Percentiles rank a stretch among this genome's conserved stretches.
These are phyloP conservation scores for Podospora tetraspora DNA, from an alignment of 495 filamentous ascomycete genomes.

Conservation along the genomic window DNA sequence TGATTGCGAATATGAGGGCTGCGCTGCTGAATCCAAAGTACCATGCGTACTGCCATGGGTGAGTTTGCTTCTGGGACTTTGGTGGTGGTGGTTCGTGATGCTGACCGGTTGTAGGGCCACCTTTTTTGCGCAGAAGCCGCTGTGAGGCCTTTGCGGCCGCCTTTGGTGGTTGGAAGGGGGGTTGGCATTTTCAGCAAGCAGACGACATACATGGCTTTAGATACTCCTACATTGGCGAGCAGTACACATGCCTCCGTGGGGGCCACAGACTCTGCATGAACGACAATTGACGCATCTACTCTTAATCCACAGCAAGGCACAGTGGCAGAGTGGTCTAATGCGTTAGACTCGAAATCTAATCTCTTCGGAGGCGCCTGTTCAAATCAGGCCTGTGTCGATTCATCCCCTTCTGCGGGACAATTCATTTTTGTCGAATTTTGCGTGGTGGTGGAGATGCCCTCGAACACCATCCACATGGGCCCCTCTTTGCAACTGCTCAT, in stretches of 20 bases:
- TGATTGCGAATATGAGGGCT: slow-evolving; percentile 34
- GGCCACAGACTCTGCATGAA: not conserved
- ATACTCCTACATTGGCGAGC: too few species aligned
- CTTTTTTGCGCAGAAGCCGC: too few species aligned
- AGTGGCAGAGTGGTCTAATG: not conserved
- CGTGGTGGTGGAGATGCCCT: not conserved
- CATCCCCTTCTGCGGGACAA: not conserved
- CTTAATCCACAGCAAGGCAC: not conserved
- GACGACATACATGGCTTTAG: too few species aligned
- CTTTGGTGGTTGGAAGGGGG: too few species aligned
- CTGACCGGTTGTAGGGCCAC: too few species aligned
- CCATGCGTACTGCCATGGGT: slow-evolving; percentile 42
- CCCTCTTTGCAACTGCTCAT: not conserved
- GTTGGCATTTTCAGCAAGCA: too few species aligned
- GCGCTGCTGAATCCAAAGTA: slow-evolving; percentile 34
- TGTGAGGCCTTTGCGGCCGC: too few species aligned
- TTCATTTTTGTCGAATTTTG: not conserved
- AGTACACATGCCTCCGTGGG: not conserved
- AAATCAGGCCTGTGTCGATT: not conserved
- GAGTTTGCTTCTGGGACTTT: too few species aligned
- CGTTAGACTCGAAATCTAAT: not conserved
- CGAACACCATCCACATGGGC: not conserved
- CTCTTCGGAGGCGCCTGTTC: not conserved
- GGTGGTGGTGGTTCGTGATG: too few species aligned
- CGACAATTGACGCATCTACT: not conserved